These are phyloP conservation scores for Populus ilicifolia DNA, from an alignment of 345 rosid genomes.

Conservation along the genomic window DNA sequence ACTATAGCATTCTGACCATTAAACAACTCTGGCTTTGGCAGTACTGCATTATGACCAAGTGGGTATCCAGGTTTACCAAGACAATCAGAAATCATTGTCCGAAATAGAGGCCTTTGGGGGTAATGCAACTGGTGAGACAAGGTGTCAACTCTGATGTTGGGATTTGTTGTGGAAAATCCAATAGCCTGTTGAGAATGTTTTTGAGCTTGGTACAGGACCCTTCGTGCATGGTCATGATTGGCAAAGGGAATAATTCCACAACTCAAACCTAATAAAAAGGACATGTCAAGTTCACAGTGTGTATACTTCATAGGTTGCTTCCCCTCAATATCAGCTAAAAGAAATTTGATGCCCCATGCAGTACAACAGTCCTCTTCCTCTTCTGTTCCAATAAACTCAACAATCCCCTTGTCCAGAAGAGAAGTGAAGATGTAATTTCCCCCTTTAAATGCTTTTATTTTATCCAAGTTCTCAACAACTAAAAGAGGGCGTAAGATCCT, in stretches of 20 bases:
- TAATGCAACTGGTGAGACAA: slow-evolving; percentile 70
- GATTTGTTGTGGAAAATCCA: slow-evolving; percentile 83
- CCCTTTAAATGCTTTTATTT: slow-evolving; percentile 48
- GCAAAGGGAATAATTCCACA: slow-evolving; percentile 87
- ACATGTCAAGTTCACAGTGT: slow-evolving; percentile 81
- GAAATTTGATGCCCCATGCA: slow-evolving; percentile 64
- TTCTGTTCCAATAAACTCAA: slow-evolving; percentile 75
- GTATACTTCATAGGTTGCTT: slow-evolving; percentile 45
- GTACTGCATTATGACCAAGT: slow-evolving; percentile 29
- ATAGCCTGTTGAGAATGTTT: slow-evolving; percentile 90
- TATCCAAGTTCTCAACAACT: slow-evolving; percentile 61
- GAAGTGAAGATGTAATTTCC: slow-evolving; percentile 39
- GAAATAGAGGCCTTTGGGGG: slow-evolving; percentile 86
- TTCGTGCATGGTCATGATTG: slow-evolving; percentile 83
- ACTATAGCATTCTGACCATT: slow-evolving; percentile 96
- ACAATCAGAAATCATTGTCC: slow-evolving; percentile 67
- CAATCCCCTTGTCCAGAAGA: slow-evolving; percentile 66
- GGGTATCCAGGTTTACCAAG: slow-evolving; percentile 48
- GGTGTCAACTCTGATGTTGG: slow-evolving; percentile 75
- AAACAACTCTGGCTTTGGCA: slow-evolving; percentile 54
- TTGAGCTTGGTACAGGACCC: slow-evolving; percentile 86
- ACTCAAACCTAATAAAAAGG: slow-evolving; percentile 75
- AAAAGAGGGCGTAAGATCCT: slow-evolving; percentile 88
- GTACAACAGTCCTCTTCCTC: slow-evolving; percentile 85
- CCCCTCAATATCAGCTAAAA: slow-evolving; percentile 36